Conservation (phyloP, 805 yeast species). For the Cephaloascus albidus region DNA sequence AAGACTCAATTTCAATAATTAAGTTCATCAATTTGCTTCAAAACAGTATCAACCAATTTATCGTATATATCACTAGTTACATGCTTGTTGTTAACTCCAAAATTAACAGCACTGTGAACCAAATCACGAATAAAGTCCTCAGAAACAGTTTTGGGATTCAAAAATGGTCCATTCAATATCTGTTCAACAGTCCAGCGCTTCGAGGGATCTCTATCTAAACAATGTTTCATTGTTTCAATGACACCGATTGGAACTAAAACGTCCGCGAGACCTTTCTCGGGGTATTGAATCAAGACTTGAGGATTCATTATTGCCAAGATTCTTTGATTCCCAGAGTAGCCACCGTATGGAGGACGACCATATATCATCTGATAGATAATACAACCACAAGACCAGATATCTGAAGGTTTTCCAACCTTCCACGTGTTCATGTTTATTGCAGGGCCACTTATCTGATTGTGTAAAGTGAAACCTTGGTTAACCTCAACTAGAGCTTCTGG, state of each 20-base stretch:
- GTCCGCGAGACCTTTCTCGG: slow-evolving; percentile 52
- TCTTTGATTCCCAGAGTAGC: slow-evolving; percentile 65
- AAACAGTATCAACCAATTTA: slow-evolving; percentile 26
- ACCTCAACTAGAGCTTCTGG: slow-evolving; percentile 83
- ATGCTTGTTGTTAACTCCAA: slow-evolving; percentile 39
- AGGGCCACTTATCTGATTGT: background rate
- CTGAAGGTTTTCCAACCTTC: slow-evolving; percentile 93
- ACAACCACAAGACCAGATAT: slow-evolving; percentile 97
- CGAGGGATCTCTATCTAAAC: slow-evolving; percentile 63
- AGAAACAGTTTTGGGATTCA: slow-evolving; percentile 68
- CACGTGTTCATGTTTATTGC: slow-evolving; percentile 21
- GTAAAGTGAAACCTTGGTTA: slow-evolving; percentile 18
- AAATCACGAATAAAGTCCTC: slow-evolving; percentile 58
- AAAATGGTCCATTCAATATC: slow-evolving; percentile 53
- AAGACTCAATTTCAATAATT: slow-evolving; percentile 19
- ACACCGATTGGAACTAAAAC: slow-evolving; percentile 59
- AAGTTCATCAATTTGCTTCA: slow-evolving; percentile 26
- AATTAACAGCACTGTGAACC: slow-evolving; percentile 68
- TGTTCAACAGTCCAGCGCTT: slow-evolving; percentile 57
- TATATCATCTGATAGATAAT: slow-evolving; percentile 92
- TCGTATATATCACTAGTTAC: slow-evolving; percentile 22
- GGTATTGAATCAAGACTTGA: slow-evolving; percentile 58
- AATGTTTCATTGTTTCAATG: slow-evolving; percentile 60
- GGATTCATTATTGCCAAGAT: slow-evolving; percentile 83
- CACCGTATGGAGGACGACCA: slow-evolving; percentile 86